Conservation (phyloP, 1,284 basidiomycete species). For the Neonothopanus nambi region DNA sequence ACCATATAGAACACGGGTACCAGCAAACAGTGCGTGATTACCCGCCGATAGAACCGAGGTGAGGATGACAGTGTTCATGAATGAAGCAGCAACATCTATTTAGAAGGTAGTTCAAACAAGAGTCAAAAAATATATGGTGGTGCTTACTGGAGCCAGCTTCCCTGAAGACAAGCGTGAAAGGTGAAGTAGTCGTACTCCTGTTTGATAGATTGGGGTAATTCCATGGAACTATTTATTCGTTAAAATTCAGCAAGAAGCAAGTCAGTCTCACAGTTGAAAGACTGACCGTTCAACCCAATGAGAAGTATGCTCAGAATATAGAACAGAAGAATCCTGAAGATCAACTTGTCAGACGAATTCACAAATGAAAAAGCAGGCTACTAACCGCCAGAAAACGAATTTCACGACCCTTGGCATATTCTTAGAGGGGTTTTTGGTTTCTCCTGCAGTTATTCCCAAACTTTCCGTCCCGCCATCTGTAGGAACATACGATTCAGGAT, state of each 20-base stretch:
- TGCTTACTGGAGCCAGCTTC: slow-evolving; percentile 65
- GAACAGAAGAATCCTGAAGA: slow-evolving; percentile 66
- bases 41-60: slow-evolving; percentile 79
- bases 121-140: slow-evolving; percentile 18
- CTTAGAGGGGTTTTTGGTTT: slow-evolving; percentile 72
- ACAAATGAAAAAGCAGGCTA: background rate
- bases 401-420: slow-evolving; percentile 80
- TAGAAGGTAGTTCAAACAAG: slow-evolving; percentile 5
- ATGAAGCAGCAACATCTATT: slow-evolving; percentile 65
- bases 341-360: background rate
- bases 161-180: slow-evolving; percentile 76
- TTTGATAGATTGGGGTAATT: slow-evolving; percentile 76
- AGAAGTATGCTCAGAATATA: slow-evolving; percentile 68
- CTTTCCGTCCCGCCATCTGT: slow-evolving; percentile 77
- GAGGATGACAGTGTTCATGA: slow-evolving; percentile 80
- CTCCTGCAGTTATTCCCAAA: slow-evolving; percentile 77
- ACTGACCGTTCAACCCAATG: slow-evolving; percentile 70
- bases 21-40: slow-evolving; percentile 78
- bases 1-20: slow-evolving; percentile 74
- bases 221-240: slow-evolving; percentile 58
- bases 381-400: slow-evolving; percentile 78
- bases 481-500: slow-evolving; percentile 2
- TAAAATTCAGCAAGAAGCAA: background rate
- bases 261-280: background rate
- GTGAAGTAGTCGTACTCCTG: slow-evolving; percentile 67